Conservation (phyloP, 1,139 yeast species). For the Taphrina flavorubra region DNA sequence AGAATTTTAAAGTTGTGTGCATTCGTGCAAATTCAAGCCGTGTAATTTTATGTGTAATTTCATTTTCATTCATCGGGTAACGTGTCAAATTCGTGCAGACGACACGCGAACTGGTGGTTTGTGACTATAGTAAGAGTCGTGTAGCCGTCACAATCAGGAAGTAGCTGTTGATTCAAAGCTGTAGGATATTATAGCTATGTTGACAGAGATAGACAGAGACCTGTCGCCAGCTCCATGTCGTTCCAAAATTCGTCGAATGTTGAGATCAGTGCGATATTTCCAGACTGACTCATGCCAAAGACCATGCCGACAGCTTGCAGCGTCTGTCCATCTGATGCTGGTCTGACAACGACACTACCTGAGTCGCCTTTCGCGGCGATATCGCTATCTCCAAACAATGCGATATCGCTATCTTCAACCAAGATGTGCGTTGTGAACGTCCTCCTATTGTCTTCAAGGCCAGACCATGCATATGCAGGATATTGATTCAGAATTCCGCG, state of each 20-base stretch:
- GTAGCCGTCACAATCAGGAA: no score
- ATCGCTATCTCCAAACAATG: neutral
- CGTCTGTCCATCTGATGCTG: neutral
- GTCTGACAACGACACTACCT: neutral
- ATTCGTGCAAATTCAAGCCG: no score
- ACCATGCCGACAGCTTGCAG: neutral
- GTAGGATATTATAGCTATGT: neutral
- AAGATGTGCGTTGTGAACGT: no score
- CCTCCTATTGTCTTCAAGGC: neutral
- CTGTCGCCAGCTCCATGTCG: neutral
- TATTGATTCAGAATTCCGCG: neutral
- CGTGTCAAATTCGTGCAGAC: no score
- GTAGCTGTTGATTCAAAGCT: neutral
- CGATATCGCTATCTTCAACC: no score
- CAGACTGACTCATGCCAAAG: neutral
- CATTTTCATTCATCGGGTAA: no score
- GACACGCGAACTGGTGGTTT: no score
- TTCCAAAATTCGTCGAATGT: conserved; percentile 2
- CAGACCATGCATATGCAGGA: neutral
- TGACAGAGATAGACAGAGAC: neutral
- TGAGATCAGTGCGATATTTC: neutral
- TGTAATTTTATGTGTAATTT: no score
- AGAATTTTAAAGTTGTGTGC: no score
- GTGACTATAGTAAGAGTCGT: no score
- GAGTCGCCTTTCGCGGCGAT: neutral